Percentiles rank a stretch among this genome's conserved stretches.
These are phyloP conservation scores for Pleurotus giganteus DNA, from an alignment of 768 basidiomycete genomes.

Conservation along the genomic window DNA sequence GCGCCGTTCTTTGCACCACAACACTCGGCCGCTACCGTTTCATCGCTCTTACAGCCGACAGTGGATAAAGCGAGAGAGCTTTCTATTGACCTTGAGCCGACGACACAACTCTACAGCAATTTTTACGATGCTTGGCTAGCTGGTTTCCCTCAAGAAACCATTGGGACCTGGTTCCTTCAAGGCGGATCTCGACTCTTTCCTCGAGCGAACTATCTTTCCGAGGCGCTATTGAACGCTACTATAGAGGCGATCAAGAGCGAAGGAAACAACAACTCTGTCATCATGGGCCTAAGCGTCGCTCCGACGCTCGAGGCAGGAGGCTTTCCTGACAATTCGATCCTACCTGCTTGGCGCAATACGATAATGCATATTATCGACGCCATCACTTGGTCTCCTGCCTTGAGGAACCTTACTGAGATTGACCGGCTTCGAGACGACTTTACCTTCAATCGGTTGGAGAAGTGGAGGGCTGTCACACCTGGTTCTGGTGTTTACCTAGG, in stretches of 20 bases:
- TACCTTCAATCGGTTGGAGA: background rate
- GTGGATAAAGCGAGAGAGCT: background rate
- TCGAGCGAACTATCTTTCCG: background rate
- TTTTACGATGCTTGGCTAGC: slow-evolving; percentile 1
- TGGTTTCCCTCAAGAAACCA: background rate
- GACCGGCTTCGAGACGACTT: background rate
- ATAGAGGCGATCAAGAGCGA: background rate
- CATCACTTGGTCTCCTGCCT: background rate
- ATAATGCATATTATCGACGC: slow-evolving; percentile 3
- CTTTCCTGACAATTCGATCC: background rate
- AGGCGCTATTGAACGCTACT: background rate
- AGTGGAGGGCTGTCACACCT: background rate
- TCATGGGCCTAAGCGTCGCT: background rate
- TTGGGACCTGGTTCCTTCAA: slow-evolving; percentile 1
- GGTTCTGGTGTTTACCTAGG: background rate
- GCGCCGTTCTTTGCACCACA: background rate
- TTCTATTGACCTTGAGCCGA: background rate
- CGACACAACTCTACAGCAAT: background rate
- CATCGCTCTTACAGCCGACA: background rate
- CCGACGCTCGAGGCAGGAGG: background rate
- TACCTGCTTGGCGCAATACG: background rate
- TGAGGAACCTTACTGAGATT: background rate
- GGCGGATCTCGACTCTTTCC: background rate
- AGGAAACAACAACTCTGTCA: background rate
- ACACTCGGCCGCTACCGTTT: background rate